phyloP scores from a whole-genome alignment of 345 rosid genomes.

The Crucihimalaya himalaica region DNA sequence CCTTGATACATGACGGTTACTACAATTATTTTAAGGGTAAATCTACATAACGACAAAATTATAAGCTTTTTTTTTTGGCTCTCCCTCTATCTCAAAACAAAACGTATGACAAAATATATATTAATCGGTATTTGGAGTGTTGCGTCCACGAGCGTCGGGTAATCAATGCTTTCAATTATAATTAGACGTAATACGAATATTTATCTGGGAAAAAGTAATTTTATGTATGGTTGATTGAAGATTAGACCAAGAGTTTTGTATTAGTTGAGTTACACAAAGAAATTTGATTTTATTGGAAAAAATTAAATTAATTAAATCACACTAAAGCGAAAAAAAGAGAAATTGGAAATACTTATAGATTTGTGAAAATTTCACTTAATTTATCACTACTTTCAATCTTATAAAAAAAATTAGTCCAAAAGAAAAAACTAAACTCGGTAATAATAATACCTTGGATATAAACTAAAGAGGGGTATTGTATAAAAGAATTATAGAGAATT shows the following conservation, averaged over 20 bases:
- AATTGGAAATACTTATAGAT: neutral
- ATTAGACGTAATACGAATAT: conserved; percentile 12
- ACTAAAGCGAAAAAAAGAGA: neutral
- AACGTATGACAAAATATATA: conserved; percentile 23
- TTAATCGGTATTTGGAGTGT: conserved; percentile 7
- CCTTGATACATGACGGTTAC: conserved; percentile 26
- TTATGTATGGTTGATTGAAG: neutral
- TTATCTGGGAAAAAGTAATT: neutral
- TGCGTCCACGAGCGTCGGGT: conserved; percentile 33
- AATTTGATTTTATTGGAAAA: no score
- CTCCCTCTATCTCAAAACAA: neutral
- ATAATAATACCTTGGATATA: neutral
- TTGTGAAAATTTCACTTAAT: neutral
- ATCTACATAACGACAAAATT: conserved; percentile 15
- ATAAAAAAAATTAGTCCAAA: no score
- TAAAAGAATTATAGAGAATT: no score
- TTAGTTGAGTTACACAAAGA: neutral
- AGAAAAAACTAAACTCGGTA: no score
- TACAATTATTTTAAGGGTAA: neutral
- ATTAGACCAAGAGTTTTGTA: neutral
- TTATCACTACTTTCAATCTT: no score
- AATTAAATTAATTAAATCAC: no score
- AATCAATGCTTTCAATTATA: neutral
- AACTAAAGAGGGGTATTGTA: no score
- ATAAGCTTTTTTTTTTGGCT: neutral